Percentiles rank a stretch among this genome's conserved stretches.
These are phyloP conservation scores for Elsinoe arachidis DNA, from an alignment of 2,329 filamentous ascomycete genomes.

Conservation along the genomic window DNA sequence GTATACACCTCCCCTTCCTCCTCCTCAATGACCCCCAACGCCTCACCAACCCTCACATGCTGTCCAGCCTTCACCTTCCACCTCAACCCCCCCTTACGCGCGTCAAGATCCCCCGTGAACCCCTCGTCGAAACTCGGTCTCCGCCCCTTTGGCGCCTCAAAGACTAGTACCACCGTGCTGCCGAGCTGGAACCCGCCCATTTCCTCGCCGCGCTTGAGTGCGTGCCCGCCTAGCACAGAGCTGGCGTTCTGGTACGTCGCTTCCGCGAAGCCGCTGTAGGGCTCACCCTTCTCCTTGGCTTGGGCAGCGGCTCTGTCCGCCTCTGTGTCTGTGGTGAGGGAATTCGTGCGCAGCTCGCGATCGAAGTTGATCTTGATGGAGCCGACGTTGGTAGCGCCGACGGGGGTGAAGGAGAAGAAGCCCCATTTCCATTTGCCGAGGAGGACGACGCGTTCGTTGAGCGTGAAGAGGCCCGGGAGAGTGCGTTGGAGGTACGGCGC, in stretches of 20 bases:
- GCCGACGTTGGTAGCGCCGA: conserved; percentile 94
- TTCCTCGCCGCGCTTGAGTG: conserved; percentile 79
- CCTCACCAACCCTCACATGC: conserved; percentile 80
- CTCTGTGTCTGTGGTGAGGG: conserved; percentile 80
- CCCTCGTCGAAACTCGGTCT: conserved; percentile 51
- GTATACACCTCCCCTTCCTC: conserved; percentile 4
- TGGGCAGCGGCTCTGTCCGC: conserved; percentile 78
- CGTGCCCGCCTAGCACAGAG: conserved; percentile 68
- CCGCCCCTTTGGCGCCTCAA: conserved; percentile 72
- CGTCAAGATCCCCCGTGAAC: conserved; percentile 42
- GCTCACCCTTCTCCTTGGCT: conserved; percentile 65
- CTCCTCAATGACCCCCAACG: conserved; percentile 65
- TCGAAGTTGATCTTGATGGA: conserved; percentile 98
- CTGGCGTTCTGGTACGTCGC: conserved; percentile 79
- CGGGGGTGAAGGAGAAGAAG: conserved; percentile 93
- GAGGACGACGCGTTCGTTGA: conserved; percentile 92
- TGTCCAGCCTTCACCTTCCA: conserved; percentile 86
- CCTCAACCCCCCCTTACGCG: conserved; percentile 60
- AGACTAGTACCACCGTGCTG: conserved; percentile 89
- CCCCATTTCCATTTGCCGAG: conserved; percentile 93
- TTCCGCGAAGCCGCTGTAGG: conserved; percentile 84
- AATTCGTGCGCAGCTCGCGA: conserved; percentile 85
- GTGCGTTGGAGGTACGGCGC: conserved; percentile 91
- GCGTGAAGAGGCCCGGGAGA: conserved; percentile 84
- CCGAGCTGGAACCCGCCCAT: conserved; percentile 98